phyloP scores from a whole-genome alignment of 352 stramenopile species.

The Paralagenidium karlingii region DNA sequence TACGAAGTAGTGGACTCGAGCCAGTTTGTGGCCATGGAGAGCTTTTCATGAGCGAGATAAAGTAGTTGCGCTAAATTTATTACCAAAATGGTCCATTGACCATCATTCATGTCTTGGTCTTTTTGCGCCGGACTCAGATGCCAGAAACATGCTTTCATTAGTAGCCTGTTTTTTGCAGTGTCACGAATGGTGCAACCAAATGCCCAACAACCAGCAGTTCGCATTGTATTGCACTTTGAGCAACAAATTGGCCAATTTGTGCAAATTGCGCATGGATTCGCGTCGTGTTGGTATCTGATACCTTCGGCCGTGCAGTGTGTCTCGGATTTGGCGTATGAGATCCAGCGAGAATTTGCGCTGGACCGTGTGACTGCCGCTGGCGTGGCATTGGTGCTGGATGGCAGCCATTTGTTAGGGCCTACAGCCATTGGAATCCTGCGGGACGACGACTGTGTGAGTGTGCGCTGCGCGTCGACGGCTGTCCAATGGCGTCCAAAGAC shows the following conservation, averaged over 20 bases:
- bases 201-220: too few species aligned
- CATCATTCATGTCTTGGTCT: too few species aligned
- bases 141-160: too few species aligned
- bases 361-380: conserved; percentile 21
- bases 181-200: conserved; percentile 3
- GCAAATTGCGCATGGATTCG: conserved; percentile 28
- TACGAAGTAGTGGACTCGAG: conserved; percentile 72
- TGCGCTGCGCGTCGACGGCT: conserved; percentile 19
- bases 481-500: too few species aligned
- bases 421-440: conserved; percentile 42
- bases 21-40: conserved; percentile 41
- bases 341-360: conserved; percentile 46
- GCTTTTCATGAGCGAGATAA: too few species aligned
- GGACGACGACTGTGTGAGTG: conserved; percentile 39
- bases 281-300: conserved; percentile 55
- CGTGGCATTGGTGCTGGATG: conserved; percentile 41
- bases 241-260: conserved; percentile 36
- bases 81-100: too few species aligned
- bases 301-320: conserved; percentile 28
- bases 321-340: conserved; percentile 39
- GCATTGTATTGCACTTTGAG: conserved; percentile 38
- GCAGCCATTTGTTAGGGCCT: conserved; percentile 39
- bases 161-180: too few species aligned
- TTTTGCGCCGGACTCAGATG: too few species aligned
- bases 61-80: too few species aligned